Evolutionary conservation across 129 eudicot genomes (phyloP).

Genomic region (Artemisia annua): DNA sequence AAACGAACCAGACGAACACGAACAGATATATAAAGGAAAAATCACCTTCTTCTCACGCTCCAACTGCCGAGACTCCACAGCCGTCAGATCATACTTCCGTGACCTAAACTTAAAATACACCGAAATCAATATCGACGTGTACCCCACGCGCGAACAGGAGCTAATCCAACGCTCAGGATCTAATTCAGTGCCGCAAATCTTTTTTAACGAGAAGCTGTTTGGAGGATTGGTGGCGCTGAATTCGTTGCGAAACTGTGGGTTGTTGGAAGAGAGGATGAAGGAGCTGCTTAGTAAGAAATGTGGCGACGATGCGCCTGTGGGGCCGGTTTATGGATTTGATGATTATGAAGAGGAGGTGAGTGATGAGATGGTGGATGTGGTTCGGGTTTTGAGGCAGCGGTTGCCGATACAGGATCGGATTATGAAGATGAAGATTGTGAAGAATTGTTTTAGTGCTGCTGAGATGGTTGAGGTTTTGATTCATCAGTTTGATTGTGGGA

Average conservation of each 20-base stretch:
- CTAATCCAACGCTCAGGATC: constrained; percentile 62
- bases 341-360: constrained; percentile 63
- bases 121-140: constrained; percentile 93
- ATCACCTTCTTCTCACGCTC: constrained; percentile 87
- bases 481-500: constrained; percentile 59
- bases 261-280: constrained; percentile 68
- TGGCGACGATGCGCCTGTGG: constrained; percentile 68
- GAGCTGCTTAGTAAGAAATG: constrained; percentile 65
- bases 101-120: constrained; percentile 63
- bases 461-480: constrained; percentile 75
- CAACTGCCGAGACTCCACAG: constrained; percentile 75
- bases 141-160: constrained; percentile 67
- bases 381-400: constrained; percentile 61
- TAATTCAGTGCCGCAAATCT: constrained; percentile 75
- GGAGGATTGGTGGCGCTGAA: constrained; percentile 92
- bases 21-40: constrained; percentile 56
- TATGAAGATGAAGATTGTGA: constrained; percentile 81
- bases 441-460: constrained; percentile 70
- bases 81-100: constrained; percentile 66
- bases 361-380: constrained; percentile 63
- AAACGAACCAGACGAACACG: constrained; percentile 25
- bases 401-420: constrained; percentile 84
- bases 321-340: constrained; percentile 84
- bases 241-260: constrained; percentile 78
- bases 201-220: constrained; percentile 76